These are phyloP conservation scores for Tuber microsphaerosporum DNA, from an alignment of 495 filamentous ascomycete genomes.

Conservation along the genomic window DNA sequence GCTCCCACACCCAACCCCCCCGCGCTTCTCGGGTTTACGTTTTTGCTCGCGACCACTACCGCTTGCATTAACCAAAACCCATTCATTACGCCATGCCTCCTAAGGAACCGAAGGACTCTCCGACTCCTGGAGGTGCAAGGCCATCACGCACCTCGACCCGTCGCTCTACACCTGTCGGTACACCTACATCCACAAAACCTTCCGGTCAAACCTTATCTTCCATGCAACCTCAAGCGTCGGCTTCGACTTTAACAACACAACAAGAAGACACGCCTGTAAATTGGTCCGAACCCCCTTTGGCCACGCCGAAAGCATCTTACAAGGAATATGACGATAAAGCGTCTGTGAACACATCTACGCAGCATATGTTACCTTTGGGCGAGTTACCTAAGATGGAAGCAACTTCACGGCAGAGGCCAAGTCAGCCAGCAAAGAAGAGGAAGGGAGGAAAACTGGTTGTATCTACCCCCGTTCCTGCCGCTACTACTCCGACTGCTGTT, in stretches of 20 bases:
- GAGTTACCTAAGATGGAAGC: slow-evolving; percentile 37
- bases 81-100: slow-evolving; percentile 41
- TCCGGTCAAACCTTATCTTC: slow-evolving; percentile 28
- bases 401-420: slow-evolving; percentile 28
- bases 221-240: slow-evolving; percentile 19
- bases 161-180: slow-evolving; percentile 41
- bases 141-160: slow-evolving; percentile 38
- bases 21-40: slow-evolving; percentile 22
- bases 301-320: slow-evolving; percentile 40
- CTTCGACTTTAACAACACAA: slow-evolving; percentile 25
- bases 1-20: slow-evolving; percentile 27
- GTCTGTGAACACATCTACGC: slow-evolving; percentile 31
- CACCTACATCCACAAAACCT: slow-evolving; percentile 37
- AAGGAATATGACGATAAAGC: slow-evolving; percentile 41
- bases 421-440: slow-evolving; percentile 32
- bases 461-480: neutral
- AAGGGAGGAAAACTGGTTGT: slow-evolving; percentile 13
- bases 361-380: slow-evolving; percentile 39
- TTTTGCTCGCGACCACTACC: slow-evolving; percentile 36
- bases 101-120: slow-evolving; percentile 31
- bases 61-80: slow-evolving; percentile 39
- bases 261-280: slow-evolving; percentile 28
- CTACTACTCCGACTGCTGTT: slow-evolving; percentile 6
- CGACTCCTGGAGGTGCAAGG: slow-evolving; percentile 16
- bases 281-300: slow-evolving; percentile 40